Conservation (phyloP, 441 rosid genomes). For the Biscutella laevigata region DNA sequence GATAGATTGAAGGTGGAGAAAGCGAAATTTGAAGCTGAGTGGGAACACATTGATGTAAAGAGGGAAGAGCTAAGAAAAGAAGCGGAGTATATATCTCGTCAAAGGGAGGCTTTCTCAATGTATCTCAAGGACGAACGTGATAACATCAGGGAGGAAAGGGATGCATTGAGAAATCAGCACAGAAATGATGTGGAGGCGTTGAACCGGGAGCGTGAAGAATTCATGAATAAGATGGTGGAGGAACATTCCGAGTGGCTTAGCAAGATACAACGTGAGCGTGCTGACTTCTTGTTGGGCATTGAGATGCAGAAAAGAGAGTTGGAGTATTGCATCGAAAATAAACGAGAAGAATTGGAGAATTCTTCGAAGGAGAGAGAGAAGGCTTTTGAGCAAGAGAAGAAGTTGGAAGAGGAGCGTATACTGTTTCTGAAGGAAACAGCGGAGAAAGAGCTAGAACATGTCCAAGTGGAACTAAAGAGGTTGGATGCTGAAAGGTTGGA, state of each 20-base stretch:
- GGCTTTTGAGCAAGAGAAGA: conserved; percentile 76
- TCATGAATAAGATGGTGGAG: conserved; percentile 63
- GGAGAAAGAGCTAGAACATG: conserved; percentile 57
- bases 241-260: conserved; percentile 81
- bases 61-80: conserved; percentile 67
- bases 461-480: conserved; percentile 56
- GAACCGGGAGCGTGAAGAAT: conserved; percentile 68
- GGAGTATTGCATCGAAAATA: conserved; percentile 60
- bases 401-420: conserved; percentile 50
- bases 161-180: conserved; percentile 56
- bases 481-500: conserved; percentile 73
- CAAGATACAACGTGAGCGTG: conserved; percentile 78
- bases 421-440: conserved; percentile 54
- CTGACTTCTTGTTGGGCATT: conserved; percentile 63
- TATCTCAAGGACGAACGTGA: conserved; percentile 79
- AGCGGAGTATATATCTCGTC: conserved; percentile 44
- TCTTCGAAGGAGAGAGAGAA: conserved; percentile 56
- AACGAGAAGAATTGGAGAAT: conserved; percentile 69
- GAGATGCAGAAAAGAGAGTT: conserved; percentile 77
- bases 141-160: conserved; percentile 58
- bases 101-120: conserved; percentile 54
- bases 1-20: conserved; percentile 71
- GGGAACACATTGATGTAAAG: conserved; percentile 93
- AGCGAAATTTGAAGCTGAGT: conserved; percentile 80
- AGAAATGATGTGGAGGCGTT: conserved; percentile 47